phyloP scores from a whole-genome alignment of 73 alveolate species.

The Symbiodinium natans region DNA sequence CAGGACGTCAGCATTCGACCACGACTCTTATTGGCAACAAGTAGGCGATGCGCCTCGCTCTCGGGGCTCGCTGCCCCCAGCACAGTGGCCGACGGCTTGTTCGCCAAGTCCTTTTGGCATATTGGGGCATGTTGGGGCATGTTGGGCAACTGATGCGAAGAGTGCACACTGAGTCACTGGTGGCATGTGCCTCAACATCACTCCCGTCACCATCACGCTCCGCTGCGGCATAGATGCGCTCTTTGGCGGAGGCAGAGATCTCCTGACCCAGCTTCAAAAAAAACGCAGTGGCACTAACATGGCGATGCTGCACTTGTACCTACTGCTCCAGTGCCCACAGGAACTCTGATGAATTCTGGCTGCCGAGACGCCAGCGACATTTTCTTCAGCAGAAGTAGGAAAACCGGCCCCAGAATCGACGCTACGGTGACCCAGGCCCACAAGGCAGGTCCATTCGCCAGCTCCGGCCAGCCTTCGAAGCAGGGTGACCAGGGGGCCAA shows the following conservation, averaged over 20 bases:
- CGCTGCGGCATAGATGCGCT: constrained; percentile 68
- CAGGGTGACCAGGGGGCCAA: too few species aligned
- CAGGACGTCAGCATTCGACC: not conserved
- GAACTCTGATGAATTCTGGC: not conserved
- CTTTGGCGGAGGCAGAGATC: constrained; percentile 68
- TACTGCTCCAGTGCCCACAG: too few species aligned
- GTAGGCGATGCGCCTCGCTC: not conserved
- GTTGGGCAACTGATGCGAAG: too few species aligned
- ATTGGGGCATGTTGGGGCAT: too few species aligned
- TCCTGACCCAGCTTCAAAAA: not conserved
- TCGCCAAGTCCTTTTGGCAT: not conserved
- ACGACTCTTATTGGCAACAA: not conserved
- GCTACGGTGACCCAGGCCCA: constrained; percentile 75
- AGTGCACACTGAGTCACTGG: too few species aligned
- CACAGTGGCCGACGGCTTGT: constrained; percentile 19
- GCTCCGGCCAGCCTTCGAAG: constrained; percentile 31
- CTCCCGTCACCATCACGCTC: constrained; percentile 54
- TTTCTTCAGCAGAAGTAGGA: constrained; percentile 28
- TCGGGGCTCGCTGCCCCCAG: constrained; percentile 25
- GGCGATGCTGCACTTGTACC: not conserved
- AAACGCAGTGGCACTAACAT: not conserved
- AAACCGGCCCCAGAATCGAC: constrained; percentile 48
- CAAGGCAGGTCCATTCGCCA: constrained; percentile 32
- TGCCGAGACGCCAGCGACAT: constrained; percentile 1
- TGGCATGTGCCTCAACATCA: constrained; percentile 20